A percentile compares a stretch with the other conserved stretches of the same genome.
Conservation (phyloP, 495 filamentous ascomycete genomes). For the Penicillium bovifimosum region DNA sequence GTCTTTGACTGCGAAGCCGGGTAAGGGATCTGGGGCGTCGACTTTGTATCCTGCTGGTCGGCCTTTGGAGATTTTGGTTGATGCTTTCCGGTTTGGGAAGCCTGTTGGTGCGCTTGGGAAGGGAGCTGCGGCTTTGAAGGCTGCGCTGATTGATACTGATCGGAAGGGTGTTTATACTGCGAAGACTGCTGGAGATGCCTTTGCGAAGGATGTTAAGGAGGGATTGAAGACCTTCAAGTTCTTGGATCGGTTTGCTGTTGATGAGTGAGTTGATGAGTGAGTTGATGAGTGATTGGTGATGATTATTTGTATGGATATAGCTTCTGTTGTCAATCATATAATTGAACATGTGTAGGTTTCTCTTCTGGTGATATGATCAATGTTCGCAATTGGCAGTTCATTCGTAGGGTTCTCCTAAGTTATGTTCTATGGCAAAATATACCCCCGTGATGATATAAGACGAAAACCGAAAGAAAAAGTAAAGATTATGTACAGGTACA, state of each 20-base stretch:
- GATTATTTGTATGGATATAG: background rate
- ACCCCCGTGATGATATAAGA: too few species aligned
- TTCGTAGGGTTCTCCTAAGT: too few species aligned
- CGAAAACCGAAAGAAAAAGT: background rate
- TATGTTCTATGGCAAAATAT: too few species aligned
- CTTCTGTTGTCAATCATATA: background rate
- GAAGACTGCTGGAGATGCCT: constrained; percentile 22
- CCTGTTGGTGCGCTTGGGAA: constrained; percentile 59
- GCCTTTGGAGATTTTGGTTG: constrained; percentile 58
- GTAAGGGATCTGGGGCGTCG: constrained; percentile 25
- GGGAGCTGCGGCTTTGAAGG: constrained; percentile 35
- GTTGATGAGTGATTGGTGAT: background rate
- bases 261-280: constrained; percentile 22
- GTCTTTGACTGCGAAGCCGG: constrained; percentile 18
- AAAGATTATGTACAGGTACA: background rate
- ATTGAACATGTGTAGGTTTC: too few species aligned
- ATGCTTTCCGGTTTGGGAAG: constrained; percentile 69
- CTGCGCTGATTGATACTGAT: constrained; percentile 32
- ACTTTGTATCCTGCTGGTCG: constrained; percentile 60
- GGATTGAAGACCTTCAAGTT: constrained; percentile 65
- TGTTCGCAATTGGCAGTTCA: too few species aligned
- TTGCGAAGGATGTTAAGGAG: constrained; percentile 47
- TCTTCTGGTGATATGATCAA: too few species aligned
- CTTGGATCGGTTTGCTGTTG: constrained; percentile 41
- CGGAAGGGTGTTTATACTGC: constrained; percentile 50